phyloP scores from a whole-genome alignment of 768 basidiomycete genomes.

The Glaciozyma martinii region DNA sequence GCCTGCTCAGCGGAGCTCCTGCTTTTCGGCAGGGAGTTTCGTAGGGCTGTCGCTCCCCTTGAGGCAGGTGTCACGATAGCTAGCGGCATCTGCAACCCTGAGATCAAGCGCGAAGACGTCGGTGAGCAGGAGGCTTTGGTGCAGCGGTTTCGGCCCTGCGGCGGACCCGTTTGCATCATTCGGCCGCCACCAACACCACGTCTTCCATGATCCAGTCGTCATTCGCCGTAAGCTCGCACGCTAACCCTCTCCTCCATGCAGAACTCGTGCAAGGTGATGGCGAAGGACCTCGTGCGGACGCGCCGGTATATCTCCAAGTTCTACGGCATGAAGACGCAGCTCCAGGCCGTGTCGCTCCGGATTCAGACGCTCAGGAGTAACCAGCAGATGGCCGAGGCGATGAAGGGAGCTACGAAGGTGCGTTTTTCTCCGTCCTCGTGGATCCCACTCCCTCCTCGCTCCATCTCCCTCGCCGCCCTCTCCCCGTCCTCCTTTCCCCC shows the following conservation, averaged over 20 bases:
- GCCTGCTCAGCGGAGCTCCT: no score
- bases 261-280: conserved; percentile 99
- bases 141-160: no score
- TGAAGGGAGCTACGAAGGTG: conserved; percentile 94
- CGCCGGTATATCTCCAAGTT: conserved; percentile 94
- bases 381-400: conserved; percentile 98
- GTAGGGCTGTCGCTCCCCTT: no score
- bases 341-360: conserved; percentile 87
- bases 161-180: no score
- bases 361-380: conserved; percentile 96
- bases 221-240: background rate
- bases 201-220: background rate
- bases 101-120: no score
- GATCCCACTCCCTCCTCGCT: background rate
- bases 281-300: conserved; percentile 94
- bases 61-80: no score
- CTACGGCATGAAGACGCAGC: conserved; percentile 95
- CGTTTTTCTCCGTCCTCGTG: conserved; percentile 35
- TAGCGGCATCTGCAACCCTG: no score
- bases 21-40: no score
- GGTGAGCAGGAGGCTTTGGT: no score
- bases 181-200: no score
- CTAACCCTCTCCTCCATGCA: conserved; percentile 39
- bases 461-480: background rate
- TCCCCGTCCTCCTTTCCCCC: background rate